Conservation (phyloP, 2,329 filamentous ascomycete species). For the Periconia macrospinosa region DNA sequence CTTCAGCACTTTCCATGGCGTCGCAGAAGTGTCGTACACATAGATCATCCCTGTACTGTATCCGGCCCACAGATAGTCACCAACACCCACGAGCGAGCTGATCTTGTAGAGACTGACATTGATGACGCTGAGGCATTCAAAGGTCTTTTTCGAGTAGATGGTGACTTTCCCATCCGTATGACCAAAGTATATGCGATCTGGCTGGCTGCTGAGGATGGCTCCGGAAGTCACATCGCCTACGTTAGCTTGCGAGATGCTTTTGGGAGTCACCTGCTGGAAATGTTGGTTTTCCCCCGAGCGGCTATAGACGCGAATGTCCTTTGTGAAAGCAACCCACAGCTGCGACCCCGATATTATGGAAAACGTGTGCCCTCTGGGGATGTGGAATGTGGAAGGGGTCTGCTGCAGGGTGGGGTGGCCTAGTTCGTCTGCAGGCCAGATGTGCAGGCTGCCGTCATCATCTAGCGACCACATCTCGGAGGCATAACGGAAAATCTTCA, state of each 20-base stretch:
- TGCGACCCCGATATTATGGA: slow-evolving; percentile 84
- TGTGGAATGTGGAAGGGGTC: slow-evolving; percentile 74
- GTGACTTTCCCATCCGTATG: slow-evolving; percentile 93
- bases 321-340: slow-evolving; percentile 86
- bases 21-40: slow-evolving; percentile 80
- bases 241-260: slow-evolving; percentile 69
- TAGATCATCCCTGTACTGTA: slow-evolving; percentile 94
- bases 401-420: slow-evolving; percentile 74
- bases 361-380: slow-evolving; percentile 81
- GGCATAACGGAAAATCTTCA: slow-evolving; percentile 81
- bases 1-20: slow-evolving; percentile 89
- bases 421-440: slow-evolving; percentile 82
- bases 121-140: slow-evolving; percentile 75
- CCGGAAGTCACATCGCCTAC: slow-evolving; percentile 88
- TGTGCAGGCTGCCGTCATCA: slow-evolving; percentile 79
- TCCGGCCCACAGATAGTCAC: slow-evolving; percentile 84
- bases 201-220: slow-evolving; percentile 71
- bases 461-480: slow-evolving; percentile 95
- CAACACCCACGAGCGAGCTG: slow-evolving; percentile 79
- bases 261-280: slow-evolving; percentile 74
- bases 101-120: slow-evolving; percentile 95
- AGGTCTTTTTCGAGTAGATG: slow-evolving; percentile 81
- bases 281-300: slow-evolving; percentile 69
- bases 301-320: slow-evolving; percentile 81
- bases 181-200: slow-evolving; percentile 83